Base-by-base conservation (phyloP, 2,329 filamentous ascomycete genomes). In the Alternaria ethzedia region DNA sequence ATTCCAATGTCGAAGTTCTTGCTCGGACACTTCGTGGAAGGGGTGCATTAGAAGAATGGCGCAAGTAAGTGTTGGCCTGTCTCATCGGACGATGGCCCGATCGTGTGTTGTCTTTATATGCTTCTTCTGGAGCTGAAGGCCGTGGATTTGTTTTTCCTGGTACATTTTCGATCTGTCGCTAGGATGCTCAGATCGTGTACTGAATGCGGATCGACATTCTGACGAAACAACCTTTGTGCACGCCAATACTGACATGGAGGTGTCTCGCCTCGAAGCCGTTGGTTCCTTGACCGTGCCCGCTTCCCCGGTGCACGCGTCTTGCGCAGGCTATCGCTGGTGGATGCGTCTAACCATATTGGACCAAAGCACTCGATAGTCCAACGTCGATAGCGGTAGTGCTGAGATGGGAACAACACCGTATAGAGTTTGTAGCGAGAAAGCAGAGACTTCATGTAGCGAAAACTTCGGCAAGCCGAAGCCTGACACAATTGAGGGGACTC, bases 261-360 rank as follows among this genome's bases (percentile, higher is more conserved):
- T 32, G 59, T 51, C 50, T 50, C 32, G 51, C 50, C 52, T 62
- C 47, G 62, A 49, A 51, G 26, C 55, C 54, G 51, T 63, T 66
- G 57, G 47, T 59, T 54, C 55, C 55, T 62, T 56, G 57, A 58
- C 43, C 30, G 43, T 54, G 59, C 59, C 73, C 75, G 75, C 59
- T 73, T 75, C 73, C 75, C 73, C 75, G 75, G 57, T 68, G 69
- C 69, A 70, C 63, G 65, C 64, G 57, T 52, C 64, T 67, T 58
- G 54, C 47, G 55, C 46, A 52, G 49, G 30, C 15, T 28, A 52
- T 36, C 30, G 49, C 63, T 41, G 59, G 67, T 65, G 66, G 67
- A 63, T 68, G 67, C 62, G 58, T 57, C 69, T 69, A 72, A 68
- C 70, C 68, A 55, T 49, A 54, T 69, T 60, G 11, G 67, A 64